A percentile compares a stretch with the other conserved stretches of the same genome.
Conservation (phyloP, 2,329 filamentous ascomycete genomes). For the Cladophialophora psammophila region DNA sequence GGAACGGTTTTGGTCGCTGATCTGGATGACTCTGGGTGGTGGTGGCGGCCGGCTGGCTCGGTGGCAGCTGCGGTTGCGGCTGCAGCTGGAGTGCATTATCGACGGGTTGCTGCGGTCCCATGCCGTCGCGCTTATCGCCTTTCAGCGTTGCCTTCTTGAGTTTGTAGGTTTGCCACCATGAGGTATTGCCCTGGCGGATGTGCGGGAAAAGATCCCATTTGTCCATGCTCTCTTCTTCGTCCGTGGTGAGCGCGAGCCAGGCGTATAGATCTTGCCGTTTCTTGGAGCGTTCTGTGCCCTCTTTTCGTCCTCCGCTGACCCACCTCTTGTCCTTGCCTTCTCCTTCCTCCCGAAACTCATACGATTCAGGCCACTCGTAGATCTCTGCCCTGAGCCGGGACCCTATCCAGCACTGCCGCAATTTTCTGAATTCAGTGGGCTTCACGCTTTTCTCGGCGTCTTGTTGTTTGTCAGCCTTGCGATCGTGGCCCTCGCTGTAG, state of each 20-base stretch:
- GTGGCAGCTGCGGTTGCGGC: not conserved
- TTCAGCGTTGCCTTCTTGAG: constrained; percentile 25
- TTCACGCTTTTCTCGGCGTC: constrained; percentile 9
- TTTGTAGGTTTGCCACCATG: constrained; percentile 33
- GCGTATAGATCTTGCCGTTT: constrained; percentile 37
- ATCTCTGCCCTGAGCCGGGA: constrained; percentile 34
- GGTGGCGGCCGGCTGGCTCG: not conserved
- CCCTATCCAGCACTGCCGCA: constrained; percentile 31
- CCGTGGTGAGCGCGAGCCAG: constrained; percentile 30
- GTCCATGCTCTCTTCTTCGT: constrained; percentile 36
- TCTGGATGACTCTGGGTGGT: not conserved
- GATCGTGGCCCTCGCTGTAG: not conserved
- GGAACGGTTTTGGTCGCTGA: not conserved
- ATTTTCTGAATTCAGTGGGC: constrained; percentile 10
- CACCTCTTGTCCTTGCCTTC: constrained; percentile 2
- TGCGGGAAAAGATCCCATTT: constrained; percentile 38
- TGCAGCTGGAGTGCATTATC: not conserved
- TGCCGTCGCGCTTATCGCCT: constrained; percentile 11
- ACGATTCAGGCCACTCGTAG: constrained; percentile 33
- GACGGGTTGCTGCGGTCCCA: constrained; percentile 26
- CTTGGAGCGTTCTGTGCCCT: constrained; percentile 21
- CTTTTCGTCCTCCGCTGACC: constrained; percentile 5
- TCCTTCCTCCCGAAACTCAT: constrained; percentile 23
- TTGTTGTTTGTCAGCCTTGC: not conserved
- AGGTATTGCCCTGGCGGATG: constrained; percentile 22